Conservation (phyloP, 176 grass and related monocot genomes). For the Typha latifolia region DNA sequence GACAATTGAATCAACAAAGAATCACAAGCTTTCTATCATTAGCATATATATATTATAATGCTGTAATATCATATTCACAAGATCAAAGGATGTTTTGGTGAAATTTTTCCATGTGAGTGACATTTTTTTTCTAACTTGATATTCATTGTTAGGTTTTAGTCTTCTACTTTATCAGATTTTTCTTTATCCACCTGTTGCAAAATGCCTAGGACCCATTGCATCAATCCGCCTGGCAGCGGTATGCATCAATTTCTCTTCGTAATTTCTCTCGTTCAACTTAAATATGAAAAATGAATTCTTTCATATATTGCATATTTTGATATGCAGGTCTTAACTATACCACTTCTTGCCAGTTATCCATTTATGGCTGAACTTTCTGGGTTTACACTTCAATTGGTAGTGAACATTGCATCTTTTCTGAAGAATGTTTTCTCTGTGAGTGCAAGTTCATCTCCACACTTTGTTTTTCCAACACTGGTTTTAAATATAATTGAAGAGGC, state of each 20-base stretch:
- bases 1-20: no score
- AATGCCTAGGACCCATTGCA: conserved; percentile 34
- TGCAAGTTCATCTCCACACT: conserved; percentile 7
- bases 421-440: conserved; percentile 61
- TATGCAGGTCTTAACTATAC: conserved; percentile 60
- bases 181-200: conserved; percentile 44
- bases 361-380: conserved; percentile 69
- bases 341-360: conserved; percentile 64
- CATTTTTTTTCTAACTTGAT: background rate
- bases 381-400: conserved; percentile 32
- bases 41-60: no score
- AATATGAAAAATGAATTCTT: background rate
- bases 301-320: conserved; percentile 4
- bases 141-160: conserved; percentile 33
- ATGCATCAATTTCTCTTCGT: conserved; percentile 1
- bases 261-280: background rate
- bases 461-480: background rate
- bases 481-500: background rate
- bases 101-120: background rate
- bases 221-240: conserved; percentile 50
- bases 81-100: background rate
- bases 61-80: no score
- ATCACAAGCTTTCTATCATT: no score
- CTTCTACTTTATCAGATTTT: conserved; percentile 73
- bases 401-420: conserved; percentile 55